Evolutionary conservation across 345 rosid species (phyloP).

Genomic region (Camelina neglecta): DNA sequence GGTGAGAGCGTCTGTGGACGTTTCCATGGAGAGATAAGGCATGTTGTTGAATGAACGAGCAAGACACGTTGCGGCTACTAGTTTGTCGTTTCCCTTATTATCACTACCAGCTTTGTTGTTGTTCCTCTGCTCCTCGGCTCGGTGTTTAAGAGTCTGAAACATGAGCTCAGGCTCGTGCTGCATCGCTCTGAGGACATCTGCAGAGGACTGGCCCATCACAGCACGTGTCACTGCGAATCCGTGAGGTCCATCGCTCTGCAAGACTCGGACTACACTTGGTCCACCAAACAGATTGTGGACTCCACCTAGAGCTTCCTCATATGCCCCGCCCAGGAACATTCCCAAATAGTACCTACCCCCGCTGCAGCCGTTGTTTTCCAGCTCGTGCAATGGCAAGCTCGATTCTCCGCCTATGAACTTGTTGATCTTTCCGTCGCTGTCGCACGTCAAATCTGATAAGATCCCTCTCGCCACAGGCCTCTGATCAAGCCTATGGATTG

Average conservation of each 20-base stretch:
- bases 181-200: constrained; percentile 89
- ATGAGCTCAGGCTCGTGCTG: constrained; percentile 97
- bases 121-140: constrained; percentile 59
- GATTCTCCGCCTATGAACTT: constrained; percentile 90
- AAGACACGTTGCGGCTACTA: constrained; percentile 53
- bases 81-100: constrained; percentile 47
- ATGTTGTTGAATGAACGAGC: constrained; percentile 78
- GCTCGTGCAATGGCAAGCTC: constrained; percentile 80
- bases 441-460: constrained; percentile 89
- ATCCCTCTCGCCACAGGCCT: constrained; percentile 72
- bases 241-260: constrained; percentile 87
- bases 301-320: constrained; percentile 98
- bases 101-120: constrained; percentile 40
- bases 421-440: constrained; percentile 89
- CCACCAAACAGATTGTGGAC: constrained; percentile 94
- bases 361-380: constrained; percentile 49
- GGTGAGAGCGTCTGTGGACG: constrained; percentile 62
- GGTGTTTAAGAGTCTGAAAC: constrained; percentile 87
- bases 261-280: constrained; percentile 87
- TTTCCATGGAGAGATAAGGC: constrained; percentile 68
- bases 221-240: constrained; percentile 83
- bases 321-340: constrained; percentile 97
- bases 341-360: constrained; percentile 70
- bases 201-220: constrained; percentile 70
- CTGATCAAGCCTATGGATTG: constrained; percentile 74